Conservation (phyloP, 495 filamentous ascomycete genomes). For the Lasiosphaeria hispida region DNA sequence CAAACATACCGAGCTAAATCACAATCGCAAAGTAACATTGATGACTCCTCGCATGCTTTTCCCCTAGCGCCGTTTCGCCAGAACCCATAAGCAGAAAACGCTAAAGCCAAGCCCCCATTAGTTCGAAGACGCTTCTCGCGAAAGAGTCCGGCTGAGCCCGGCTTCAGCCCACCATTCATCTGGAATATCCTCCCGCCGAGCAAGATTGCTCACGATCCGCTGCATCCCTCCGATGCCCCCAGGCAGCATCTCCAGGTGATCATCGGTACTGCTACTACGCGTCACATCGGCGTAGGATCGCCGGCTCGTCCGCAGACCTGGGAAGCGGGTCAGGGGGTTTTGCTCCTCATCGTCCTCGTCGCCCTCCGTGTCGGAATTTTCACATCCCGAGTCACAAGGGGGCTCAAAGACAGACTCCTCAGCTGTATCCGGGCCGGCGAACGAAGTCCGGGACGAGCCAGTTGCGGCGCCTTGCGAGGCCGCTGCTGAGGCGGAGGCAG, state of each 20-base stretch:
- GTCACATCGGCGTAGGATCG: conserved; percentile 39
- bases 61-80: conserved; percentile 8
- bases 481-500: conserved; percentile 48
- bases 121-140: conserved; percentile 37
- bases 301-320: conserved; percentile 15
- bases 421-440: conserved; percentile 32
- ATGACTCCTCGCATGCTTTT: conserved; percentile 8
- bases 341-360: conserved; percentile 36
- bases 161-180: conserved; percentile 76
- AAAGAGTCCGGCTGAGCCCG: conserved; percentile 61
- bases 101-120: conserved; percentile 14
- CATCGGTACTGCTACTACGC: conserved; percentile 22
- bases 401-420: conserved; percentile 29
- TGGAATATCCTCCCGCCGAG: conserved; percentile 65
- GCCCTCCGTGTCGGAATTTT: conserved; percentile 36
- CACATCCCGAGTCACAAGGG: conserved; percentile 41
- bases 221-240: conserved; percentile 63
- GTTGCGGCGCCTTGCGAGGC: conserved; percentile 35
- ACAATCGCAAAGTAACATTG: neutral
- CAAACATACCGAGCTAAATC: neutral
- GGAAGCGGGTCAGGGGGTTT: conserved; percentile 24
- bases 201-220: conserved; percentile 62
- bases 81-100: neutral
- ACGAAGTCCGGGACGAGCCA: conserved; percentile 36
- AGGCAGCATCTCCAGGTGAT: conserved; percentile 26